A percentile compares a stretch with the other conserved stretches of the same genome.
These are phyloP conservation scores for Yamadazyma nakazawae DNA, from an alignment of 805 yeast species.

Conservation along the genomic window DNA sequence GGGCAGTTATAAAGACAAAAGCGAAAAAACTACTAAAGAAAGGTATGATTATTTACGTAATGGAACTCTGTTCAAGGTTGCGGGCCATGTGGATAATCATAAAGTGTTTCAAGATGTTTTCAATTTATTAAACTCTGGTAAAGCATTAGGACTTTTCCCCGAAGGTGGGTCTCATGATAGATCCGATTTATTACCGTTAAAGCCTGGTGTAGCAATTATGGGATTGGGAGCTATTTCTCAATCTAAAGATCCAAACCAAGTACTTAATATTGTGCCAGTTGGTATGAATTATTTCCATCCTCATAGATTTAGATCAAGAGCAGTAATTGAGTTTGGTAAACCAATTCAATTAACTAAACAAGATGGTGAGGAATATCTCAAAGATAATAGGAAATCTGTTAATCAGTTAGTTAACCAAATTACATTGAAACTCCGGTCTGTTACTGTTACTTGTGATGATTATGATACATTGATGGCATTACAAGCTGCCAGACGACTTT, in stretches of 20 bases:
- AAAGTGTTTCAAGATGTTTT: conserved; percentile 36
- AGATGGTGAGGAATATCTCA: conserved; percentile 26
- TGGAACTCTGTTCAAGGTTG: conserved; percentile 33
- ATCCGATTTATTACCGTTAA: conserved; percentile 39
- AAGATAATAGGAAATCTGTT: conserved; percentile 26
- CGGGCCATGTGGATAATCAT: conserved; percentile 40
- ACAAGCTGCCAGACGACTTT: conserved; percentile 42
- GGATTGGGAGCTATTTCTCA: conserved; percentile 40
- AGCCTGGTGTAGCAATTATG: conserved; percentile 46
- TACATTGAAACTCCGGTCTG: conserved; percentile 34
- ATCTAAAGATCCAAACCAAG: conserved; percentile 20
- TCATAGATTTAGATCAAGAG: conserved; percentile 38
- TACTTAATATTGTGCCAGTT: conserved; percentile 36
- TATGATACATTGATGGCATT: conserved; percentile 41
- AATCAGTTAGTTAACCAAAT: conserved; percentile 25
- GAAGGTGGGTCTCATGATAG: conserved; percentile 46
- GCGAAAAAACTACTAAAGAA: neutral
- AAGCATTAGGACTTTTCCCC: conserved; percentile 40
- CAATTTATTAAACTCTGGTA: conserved; percentile 30
- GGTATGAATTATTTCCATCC: conserved; percentile 44
- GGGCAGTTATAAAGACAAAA: conserved; percentile 8
- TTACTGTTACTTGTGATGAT: conserved; percentile 40
- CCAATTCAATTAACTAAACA: conserved; percentile 33
- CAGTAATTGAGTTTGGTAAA: conserved; percentile 41
- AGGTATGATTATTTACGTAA: conserved; percentile 10